Base-by-base conservation (phyloP, 179 eudicot genomes). In the Silene vulgaris region DNA sequence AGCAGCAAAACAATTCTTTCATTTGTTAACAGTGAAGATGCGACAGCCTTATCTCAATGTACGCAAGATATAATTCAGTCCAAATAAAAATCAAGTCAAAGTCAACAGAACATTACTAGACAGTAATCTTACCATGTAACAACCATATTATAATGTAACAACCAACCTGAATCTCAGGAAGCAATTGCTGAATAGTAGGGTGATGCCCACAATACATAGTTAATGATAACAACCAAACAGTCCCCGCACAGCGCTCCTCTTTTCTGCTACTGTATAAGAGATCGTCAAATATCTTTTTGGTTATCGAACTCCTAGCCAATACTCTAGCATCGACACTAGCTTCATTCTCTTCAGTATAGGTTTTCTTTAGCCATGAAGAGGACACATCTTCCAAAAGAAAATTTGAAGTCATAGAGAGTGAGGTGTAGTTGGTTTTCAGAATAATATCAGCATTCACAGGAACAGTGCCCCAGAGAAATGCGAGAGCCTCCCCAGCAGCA, bases 401-500 rank as follows among this genome's bases (percentile, higher is more conserved):
- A 75, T 92, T 89, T 70, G 98, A 94, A 78, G 87, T 84, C 89
- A 82, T 90, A 45, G 97, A 94, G 78, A 94, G 91, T 65, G 98
- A 94, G 80, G 85, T 83, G 82, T 91, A 94, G 76, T 94, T 92
- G 30, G 97, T 92, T 78, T 83, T 90, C 70, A 94, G 88, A 77
- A 94, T 94, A 79, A 85, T 72, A 76, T 94, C 94, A 63, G 91
- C 89, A 77, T 92, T 89, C 76, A 94, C 98, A 74, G 97, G 97
- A 84, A 94, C 96, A 76, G 89, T 82, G 50, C 97, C 98, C 98
- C 98, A 94, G 67, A 87, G 64, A 81, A 94, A 94, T 76, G 98
- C 89, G 71, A 94, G 89, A 67, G 98, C 98, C 87, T 94, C 98
- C 65, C 98, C 98, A 73, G 92, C 92, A 77, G 98, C 97, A 88